phyloP scores from a whole-genome alignment of 2,329 filamentous ascomycete species.

The Fusarium graminum region DNA sequence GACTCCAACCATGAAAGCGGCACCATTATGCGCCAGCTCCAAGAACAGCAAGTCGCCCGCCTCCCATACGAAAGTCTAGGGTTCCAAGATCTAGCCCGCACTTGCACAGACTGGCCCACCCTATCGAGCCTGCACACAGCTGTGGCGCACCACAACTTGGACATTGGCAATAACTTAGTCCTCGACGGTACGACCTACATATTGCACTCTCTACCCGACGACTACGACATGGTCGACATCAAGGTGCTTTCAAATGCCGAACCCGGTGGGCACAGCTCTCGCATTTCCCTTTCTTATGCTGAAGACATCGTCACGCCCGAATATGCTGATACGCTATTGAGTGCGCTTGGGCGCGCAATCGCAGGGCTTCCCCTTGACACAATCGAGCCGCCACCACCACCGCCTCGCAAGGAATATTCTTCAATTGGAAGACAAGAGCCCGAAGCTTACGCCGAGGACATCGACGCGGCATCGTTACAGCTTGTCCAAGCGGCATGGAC shows the following conservation, averaged over 20 bases:
- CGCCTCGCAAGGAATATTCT: slow-evolving; percentile 6
- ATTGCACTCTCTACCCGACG: slow-evolving; percentile 13
- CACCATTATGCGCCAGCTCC: slow-evolving; percentile 14
- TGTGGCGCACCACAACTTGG: slow-evolving; percentile 15
- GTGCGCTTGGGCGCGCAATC: slow-evolving; percentile 17
- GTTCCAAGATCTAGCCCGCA: slow-evolving; percentile 17
- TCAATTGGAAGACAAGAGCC: slow-evolving; percentile 10
- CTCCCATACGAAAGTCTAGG: slow-evolving; percentile 18
- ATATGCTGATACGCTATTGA: slow-evolving; percentile 17
- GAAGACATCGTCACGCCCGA: slow-evolving; percentile 13
- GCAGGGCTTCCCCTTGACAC: slow-evolving; percentile 13
- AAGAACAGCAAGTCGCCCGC: slow-evolving; percentile 16
- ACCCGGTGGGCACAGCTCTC: slow-evolving; percentile 16
- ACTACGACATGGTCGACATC: slow-evolving; percentile 16
- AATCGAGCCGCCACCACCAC: slow-evolving; percentile 12
- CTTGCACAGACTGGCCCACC: slow-evolving; percentile 16
- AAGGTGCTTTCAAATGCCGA: slow-evolving; percentile 17
- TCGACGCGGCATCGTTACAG: slow-evolving; percentile 10
- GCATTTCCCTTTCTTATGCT: slow-evolving; percentile 18
- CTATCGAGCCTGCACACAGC: slow-evolving; percentile 15
- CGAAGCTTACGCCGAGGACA: slow-evolving; percentile 12
- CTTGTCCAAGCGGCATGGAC: slow-evolving; percentile 13
- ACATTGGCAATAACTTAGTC: slow-evolving; percentile 14
- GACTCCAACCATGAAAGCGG: slow-evolving; percentile 5
- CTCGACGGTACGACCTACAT: slow-evolving; percentile 11